Conservation (phyloP, 2,329 filamentous ascomycete species). For the Hirsutella thompsonii region DNA sequence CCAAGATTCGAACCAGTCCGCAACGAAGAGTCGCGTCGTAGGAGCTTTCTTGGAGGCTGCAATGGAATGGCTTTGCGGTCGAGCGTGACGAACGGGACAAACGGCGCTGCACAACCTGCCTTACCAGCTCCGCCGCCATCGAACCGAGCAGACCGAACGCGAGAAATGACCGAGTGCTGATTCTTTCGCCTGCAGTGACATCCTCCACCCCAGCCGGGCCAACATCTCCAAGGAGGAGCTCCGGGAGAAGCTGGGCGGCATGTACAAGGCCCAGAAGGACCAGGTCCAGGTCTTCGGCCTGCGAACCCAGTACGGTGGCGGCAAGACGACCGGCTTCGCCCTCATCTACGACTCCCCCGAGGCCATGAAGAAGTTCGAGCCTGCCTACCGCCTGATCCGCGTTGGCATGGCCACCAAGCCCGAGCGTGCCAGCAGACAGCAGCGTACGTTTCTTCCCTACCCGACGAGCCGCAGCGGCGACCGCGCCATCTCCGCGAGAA, state of each 20-base stretch:
- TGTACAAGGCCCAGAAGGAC: constrained; percentile 98
- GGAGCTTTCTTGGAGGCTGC: no score
- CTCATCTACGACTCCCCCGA: constrained; percentile 97
- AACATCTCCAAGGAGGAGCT: constrained; percentile 99
- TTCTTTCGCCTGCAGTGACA: constrained; percentile 55
- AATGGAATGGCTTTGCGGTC: no score
- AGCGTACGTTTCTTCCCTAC: constrained; percentile 59
- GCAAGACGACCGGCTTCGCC: constrained; percentile 98
- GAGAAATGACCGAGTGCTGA: constrained; percentile 5
- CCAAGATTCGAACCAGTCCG: no score
- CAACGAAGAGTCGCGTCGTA: no score
- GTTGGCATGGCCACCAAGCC: constrained; percentile 87
- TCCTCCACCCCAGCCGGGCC: constrained; percentile 96
- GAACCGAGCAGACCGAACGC: neutral
- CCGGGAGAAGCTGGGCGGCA: constrained; percentile 80
- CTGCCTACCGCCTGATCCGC: constrained; percentile 90
- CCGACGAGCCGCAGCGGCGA: neutral
- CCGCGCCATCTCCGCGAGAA: no score
- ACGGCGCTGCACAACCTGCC: no score
- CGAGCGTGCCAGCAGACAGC: constrained; percentile 96
- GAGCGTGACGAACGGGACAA: no score
- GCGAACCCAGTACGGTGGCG: constrained; percentile 97
- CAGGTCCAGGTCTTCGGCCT: constrained; percentile 97
- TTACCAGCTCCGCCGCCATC: no score
- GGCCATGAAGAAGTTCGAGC: constrained; percentile 99